Evolutionary conservation across 495 filamentous ascomycete genomes (phyloP).

Genomic region (Aspergillus leporis): DNA sequence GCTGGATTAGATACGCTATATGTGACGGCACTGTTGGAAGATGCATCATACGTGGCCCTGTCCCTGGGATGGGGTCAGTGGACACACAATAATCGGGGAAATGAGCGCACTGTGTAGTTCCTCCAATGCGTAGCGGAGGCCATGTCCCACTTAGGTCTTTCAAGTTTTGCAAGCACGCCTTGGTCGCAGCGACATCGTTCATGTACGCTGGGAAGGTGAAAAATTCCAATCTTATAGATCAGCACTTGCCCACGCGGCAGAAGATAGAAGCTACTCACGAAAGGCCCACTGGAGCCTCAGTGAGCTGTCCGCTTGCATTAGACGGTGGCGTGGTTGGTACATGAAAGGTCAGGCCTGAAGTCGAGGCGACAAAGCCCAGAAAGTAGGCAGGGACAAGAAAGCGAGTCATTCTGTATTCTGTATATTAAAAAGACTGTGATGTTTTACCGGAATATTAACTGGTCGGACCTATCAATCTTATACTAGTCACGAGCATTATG

Average conservation of each 20-base stretch:
- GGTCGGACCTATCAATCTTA: no score
- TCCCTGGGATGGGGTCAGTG: conserved; percentile 33
- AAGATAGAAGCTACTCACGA: conserved; percentile 37
- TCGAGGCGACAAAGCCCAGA: neutral
- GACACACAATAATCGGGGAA: neutral
- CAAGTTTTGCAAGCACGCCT: conserved; percentile 56
- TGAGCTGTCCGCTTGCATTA: neutral
- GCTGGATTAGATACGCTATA: conserved; percentile 55
- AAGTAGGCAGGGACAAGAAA: neutral
- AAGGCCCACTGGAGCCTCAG: conserved; percentile 45
- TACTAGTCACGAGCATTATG: neutral
- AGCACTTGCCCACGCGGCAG: neutral
- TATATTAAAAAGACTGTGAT: neutral
- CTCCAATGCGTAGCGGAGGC: conserved; percentile 61
- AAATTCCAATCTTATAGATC: conserved; percentile 49
- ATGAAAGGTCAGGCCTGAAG: neutral
- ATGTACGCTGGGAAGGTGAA: conserved; percentile 62
- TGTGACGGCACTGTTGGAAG: conserved; percentile 49
- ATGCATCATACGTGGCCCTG: conserved; percentile 53
- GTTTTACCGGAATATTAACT: neutral
- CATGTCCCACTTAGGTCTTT: conserved; percentile 52
- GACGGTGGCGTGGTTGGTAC: neutral
- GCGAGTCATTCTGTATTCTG: neutral
- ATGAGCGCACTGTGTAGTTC: conserved; percentile 51
- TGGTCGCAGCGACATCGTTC: conserved; percentile 53